Base-by-base conservation (phyloP, 2,329 filamentous ascomycete species). In the Fusarium sp. region DNA sequence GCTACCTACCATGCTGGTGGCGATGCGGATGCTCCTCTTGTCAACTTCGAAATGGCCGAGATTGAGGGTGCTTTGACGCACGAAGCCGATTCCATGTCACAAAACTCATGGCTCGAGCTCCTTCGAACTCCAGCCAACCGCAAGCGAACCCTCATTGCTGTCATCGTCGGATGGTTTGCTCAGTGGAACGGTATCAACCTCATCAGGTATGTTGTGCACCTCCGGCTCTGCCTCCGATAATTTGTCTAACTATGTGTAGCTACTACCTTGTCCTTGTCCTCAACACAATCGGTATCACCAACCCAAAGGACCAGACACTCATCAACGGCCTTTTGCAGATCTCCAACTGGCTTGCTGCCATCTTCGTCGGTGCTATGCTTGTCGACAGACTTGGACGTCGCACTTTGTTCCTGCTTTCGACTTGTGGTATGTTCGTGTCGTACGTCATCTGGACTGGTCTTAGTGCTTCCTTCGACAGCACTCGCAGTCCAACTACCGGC, bases 1-100 rank as follows among this genome's bases (percentile, higher is more conserved):
- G 76, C 72, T 6, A 77, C 76, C 6, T 83, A 82, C 44, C 83
- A 84, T 42, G 79, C 81, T 1, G 83, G 83, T 20, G 81, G 81
- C 3, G 80, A 84, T 46, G 62, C 72, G 0, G 62, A 76, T 16
- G 78, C 83, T 14, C 79, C 81, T 2, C 77, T 85, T 4, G 82
- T 84, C 0, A 64, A 73, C 1, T 77, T 83, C 8, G 79, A 84
- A 61, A 78, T 83, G 74, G 77, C 77, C 13, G 81, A 84, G 57
- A 84, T 84, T 70, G 68, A 78, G 22, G 65, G 77, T 25, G 75
- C 79, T 37, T 42, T 83, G 46, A 74, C 78, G 20, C 57, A 75
- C 70, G 48, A 77, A 77, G 70, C 77, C 12, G 72, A 72, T 74
- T 57, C 62, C 44, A 74, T 74, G 78, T 82, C 66, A 61, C 80